These are phyloP conservation scores for Trichoderma sp. DNA, from an alignment of 2,329 filamentous ascomycete species.

Conservation along the genomic window DNA sequence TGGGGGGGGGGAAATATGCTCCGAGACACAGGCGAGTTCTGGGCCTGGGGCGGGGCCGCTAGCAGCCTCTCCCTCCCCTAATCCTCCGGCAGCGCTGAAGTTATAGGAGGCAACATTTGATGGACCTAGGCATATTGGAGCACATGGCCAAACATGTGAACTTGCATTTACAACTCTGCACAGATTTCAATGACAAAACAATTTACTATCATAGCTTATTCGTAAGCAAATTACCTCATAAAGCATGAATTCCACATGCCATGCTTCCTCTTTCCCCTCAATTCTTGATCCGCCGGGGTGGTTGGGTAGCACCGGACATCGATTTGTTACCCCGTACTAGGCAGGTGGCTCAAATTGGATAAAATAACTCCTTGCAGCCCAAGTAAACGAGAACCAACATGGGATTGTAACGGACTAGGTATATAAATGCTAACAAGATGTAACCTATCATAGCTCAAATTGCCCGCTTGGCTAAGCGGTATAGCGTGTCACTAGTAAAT, in stretches of 20 bases:
- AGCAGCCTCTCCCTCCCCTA: neutral
- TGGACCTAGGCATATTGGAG: neutral
- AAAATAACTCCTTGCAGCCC: neutral
- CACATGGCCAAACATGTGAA: neutral
- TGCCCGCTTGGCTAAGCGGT: constrained; percentile 21
- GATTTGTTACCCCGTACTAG: neutral
- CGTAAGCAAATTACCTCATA: neutral
- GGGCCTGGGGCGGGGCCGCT: neutral
- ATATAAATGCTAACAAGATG: neutral
- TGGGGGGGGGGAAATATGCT: neutral
- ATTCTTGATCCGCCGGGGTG: neutral
- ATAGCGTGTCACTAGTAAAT: constrained; percentile 21
- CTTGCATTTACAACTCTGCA: neutral
- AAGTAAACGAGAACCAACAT: neutral
- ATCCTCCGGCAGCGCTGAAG: neutral
- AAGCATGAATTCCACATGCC: neutral
- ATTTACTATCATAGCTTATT: neutral
- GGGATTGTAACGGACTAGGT: neutral
- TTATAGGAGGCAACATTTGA: neutral
- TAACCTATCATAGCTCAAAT: neutral
- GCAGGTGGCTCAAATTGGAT: neutral
- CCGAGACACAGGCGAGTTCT: neutral
- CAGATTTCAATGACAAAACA: neutral
- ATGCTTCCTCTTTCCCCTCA: neutral
- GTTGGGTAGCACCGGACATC: neutral